Conservation (phyloP, 345 rosid genomes). For the Rubroshorea leprosula region DNA sequence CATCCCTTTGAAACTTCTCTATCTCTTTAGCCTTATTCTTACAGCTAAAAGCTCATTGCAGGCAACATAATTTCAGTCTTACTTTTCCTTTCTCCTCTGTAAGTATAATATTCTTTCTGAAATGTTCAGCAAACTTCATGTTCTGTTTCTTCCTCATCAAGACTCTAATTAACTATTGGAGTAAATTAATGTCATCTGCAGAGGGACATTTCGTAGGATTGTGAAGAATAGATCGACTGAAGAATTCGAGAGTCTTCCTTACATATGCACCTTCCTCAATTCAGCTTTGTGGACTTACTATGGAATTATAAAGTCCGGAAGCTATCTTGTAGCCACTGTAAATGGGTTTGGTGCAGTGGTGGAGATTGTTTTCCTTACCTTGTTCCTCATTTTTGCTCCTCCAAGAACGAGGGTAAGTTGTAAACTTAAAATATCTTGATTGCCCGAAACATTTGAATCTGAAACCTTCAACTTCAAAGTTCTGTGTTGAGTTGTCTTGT, state of each 20-base stretch:
- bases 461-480: background rate
- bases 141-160: background rate
- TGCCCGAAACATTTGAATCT: background rate
- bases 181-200: background rate
- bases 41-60: too few relatives aligned
- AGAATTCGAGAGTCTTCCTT: constrained; percentile 17
- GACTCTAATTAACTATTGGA: too few relatives aligned
- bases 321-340: constrained; percentile 10
- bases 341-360: constrained; percentile 9
- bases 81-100: constrained; percentile 16
- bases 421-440: background rate
- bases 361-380: constrained; percentile 3
- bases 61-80: constrained; percentile 17
- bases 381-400: constrained; percentile 12
- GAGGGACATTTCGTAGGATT: constrained; percentile 14
- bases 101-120: background rate
- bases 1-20: too few relatives aligned
- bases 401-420: background rate
- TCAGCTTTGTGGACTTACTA: constrained; percentile 19
- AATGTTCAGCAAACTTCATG: too few relatives aligned
- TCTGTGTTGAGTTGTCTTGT: background rate
- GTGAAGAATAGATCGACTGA: constrained; percentile 11
- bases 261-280: constrained; percentile 15
- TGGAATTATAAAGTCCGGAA: constrained; percentile 14
- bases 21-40: too few relatives aligned